phyloP scores from a whole-genome alignment of 805 yeast species.

The Starmerella stigmatis region DNA sequence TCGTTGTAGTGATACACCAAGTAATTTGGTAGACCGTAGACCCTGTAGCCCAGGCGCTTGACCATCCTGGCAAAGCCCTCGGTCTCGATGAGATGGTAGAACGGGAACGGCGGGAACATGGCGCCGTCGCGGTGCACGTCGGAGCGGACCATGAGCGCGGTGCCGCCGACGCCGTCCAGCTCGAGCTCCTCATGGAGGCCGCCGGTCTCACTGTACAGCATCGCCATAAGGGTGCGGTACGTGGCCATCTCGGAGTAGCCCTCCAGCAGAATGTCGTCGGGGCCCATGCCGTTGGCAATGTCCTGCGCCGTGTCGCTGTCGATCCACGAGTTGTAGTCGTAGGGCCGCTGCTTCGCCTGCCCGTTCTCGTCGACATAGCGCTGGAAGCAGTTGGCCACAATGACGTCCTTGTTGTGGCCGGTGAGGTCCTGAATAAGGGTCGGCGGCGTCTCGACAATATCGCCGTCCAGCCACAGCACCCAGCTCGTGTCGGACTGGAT shows the following conservation, averaged over 20 bases:
- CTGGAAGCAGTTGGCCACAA: constrained; percentile 91
- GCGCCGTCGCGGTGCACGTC: constrained; percentile 99
- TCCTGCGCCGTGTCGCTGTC: constrained; percentile 62
- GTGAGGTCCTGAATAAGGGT: constrained; percentile 80
- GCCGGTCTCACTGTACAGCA: constrained; percentile 59
- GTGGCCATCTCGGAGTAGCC: constrained; percentile 92
- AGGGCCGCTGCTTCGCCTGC: constrained; percentile 61
- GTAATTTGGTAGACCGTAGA: constrained; percentile 88
- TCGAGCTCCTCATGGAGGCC: constrained; percentile 61
- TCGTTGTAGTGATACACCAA: constrained; percentile 87
- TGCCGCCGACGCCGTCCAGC: constrained; percentile 97
- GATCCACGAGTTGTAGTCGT: constrained; percentile 90
- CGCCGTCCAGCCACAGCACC: constrained; percentile 96
- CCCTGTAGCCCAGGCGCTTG: constrained; percentile 80
- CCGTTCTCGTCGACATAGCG: constrained; percentile 55
- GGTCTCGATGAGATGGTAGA: constrained; percentile 91
- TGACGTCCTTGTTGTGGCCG: constrained; percentile 70
- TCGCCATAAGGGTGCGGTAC: constrained; percentile 89
- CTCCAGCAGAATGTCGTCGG: constrained; percentile 89
- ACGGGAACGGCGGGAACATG: constrained; percentile 98
- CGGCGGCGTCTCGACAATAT: constrained; percentile 78
- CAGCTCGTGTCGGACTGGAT: constrained; percentile 83
- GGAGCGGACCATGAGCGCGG: constrained; percentile 89
- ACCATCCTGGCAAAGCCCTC: constrained; percentile 98
- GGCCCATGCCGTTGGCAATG: constrained; percentile 60